Base-by-base conservation (phyloP, 768 basidiomycete species). In the Auriscalpium orientale region DNA sequence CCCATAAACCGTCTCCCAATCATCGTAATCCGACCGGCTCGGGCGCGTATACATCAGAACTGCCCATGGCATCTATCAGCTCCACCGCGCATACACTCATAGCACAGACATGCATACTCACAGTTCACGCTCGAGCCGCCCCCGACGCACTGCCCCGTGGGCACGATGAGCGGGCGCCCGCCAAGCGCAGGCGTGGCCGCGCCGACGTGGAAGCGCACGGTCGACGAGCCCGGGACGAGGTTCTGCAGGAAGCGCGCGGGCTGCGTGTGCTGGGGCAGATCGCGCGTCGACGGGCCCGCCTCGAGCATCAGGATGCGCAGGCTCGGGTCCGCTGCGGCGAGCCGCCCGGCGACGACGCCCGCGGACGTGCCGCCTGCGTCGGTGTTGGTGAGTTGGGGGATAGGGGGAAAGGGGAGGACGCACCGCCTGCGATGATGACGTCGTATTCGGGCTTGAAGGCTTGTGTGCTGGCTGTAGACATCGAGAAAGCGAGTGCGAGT, bases 231-330 rank as follows among this genome's bases (percentile, higher is more conserved):
- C 1, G 71, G 70, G 0, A 62, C 57, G 0, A 82, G 61, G 58
- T 83, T 76, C 20, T 64, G 62, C 35, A 78, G 69, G 63, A 67
- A 82, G 22, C 76, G 75, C 2, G 73, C 83, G 1, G 85, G 84
- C 47, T 84, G 83, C 8, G 71, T 67, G 63, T 86, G 82, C 3
- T 60, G 57, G 7, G 68, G 72, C 8, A 78, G 34, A 38, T 83
- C 73, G 34, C 71, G 66, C 0, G 79, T 79, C 54, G 79, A 74
- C 6, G 75, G 72, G 1, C 85, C 85, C 12, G 79, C 74, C 69
- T 87, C 85, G 22, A 87, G 64, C 46, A 85, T 65, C 11, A 87
- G 77, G 48, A 87, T 82, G 61, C 73, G 80, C 50, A 87, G 66
- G 4, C 68, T 64, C 0, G 82, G 77, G 44, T 83, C 77, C 0